Base-by-base conservation (phyloP, 176 grass and related monocot genomes). In the Aegilops bicornis region DNA sequence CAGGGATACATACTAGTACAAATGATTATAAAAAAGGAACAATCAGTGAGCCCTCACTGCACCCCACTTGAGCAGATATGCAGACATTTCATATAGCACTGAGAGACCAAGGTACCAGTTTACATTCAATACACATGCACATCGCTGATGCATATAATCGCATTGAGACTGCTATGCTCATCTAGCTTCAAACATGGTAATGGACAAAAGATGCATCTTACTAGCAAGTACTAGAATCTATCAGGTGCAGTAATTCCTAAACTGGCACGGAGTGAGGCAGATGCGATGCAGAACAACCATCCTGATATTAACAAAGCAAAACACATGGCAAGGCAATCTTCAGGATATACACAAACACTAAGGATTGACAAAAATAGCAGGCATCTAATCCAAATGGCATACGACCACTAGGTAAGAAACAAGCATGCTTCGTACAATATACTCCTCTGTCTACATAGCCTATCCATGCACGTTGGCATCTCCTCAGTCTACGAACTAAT, bases 131-230 rank as follows among this genome's bases (percentile, higher is more conserved):
- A 9, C 24, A 85, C 22, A 39, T 5, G 62, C 32, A 77, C 6
- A 29, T 1, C 10, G 20, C 6, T 9, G 3, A 20, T n/a, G 19
- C 31, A 73, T 66, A 68, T 56, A 60, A 64, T 73, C 58, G 3
- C 15, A 43, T 16, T 8, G 12, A 47, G 19, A 63, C 42, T 64
- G 48, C 19, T 54, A 35, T 73, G 43, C 1, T 22, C 42, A 78
- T 87, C 10, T 65, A 72, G 4, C 31, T 82, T 78, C 10, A 11
- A 25, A 40, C 20, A 69, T 43, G 65, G 65, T 86, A 48, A 67
- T 43, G 35, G 42, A 0, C 42, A 54, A 82, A 68, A 32, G 25
- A 64, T 22, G 16, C 42, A 10, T n/a, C 32, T 33, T 67, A 27
- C 7, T 76, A 75, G 69, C 40, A 66, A 45, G 70, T 25, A 23